These are phyloP conservation scores for Leptodontidium sp. DNA, from an alignment of 2,329 filamentous ascomycete genomes.

Conservation along the genomic window DNA sequence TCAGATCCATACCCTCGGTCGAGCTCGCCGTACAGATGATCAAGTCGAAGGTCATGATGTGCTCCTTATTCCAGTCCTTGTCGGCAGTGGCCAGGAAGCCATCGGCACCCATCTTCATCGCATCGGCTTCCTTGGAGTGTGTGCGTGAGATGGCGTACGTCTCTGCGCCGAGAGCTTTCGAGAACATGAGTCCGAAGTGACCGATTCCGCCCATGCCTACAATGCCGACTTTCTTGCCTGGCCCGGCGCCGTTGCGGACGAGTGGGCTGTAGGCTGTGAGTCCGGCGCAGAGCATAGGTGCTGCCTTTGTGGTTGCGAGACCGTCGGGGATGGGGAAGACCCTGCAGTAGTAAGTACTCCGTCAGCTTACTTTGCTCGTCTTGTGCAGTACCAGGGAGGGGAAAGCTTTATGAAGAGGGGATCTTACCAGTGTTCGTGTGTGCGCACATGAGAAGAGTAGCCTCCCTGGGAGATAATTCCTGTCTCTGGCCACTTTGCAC, in stretches of 20 bases:
- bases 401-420: conserved; percentile 39
- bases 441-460: conserved; percentile 73
- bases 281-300: conserved; percentile 86
- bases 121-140: conserved; percentile 67
- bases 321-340: conserved; percentile 67
- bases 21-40: conserved; percentile 79
- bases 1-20: conserved; percentile 71
- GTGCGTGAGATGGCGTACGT: conserved; percentile 68
- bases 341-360: conserved; percentile 11
- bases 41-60: conserved; percentile 74
- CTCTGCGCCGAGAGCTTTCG: conserved; percentile 71
- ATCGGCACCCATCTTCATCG: conserved; percentile 65
- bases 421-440: conserved; percentile 75
- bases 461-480: conserved; percentile 71
- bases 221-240: conserved; percentile 81
- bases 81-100: conserved; percentile 67
- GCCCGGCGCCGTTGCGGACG: conserved; percentile 76
- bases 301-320: conserved; percentile 68
- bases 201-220: conserved; percentile 77
- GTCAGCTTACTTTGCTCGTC: conserved; percentile 4
- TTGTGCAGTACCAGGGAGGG: neutral
- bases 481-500: conserved; percentile 58
- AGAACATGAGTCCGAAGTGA: conserved; percentile 75
- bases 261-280: conserved; percentile 83
- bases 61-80: conserved; percentile 63